Evolutionary conservation across 805 yeast species (phyloP).

Genomic region (Wickerhamomyces alni): DNA sequence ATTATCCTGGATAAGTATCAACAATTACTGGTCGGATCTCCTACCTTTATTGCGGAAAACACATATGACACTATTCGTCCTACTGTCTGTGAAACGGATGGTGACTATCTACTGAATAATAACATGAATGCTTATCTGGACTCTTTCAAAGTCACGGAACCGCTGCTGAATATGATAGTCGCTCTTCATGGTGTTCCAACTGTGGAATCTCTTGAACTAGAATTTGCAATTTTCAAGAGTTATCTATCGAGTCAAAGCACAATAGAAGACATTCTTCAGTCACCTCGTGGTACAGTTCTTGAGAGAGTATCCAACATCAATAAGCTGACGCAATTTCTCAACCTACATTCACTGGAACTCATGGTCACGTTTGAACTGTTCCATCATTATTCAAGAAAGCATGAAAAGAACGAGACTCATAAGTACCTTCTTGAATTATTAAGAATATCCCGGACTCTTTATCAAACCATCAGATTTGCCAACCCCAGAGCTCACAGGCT

Average conservation of each 20-base stretch:
- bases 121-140: not conserved
- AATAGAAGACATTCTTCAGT: not conserved
- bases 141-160: not conserved
- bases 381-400: not conserved
- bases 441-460: not conserved
- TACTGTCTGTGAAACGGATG: no score
- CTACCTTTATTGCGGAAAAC: not conserved
- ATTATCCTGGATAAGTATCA: not conserved
- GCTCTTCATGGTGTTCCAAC: not conserved
- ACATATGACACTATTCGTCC: not conserved
- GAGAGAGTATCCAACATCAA: not conserved
- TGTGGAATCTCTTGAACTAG: not conserved
- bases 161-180: not conserved
- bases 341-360: not conserved
- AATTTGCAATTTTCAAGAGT: not conserved
- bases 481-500: not conserved
- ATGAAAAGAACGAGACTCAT: no score
- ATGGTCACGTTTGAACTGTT: not conserved
- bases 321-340: not conserved
- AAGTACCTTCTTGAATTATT: not conserved
- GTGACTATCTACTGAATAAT: not conserved
- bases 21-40: not conserved
- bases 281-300: not conserved
- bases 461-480: not conserved
- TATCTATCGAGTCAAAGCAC: not conserved